Conservation (phyloP, 768 basidiomycete species). For the Boletales sp. region DNA sequence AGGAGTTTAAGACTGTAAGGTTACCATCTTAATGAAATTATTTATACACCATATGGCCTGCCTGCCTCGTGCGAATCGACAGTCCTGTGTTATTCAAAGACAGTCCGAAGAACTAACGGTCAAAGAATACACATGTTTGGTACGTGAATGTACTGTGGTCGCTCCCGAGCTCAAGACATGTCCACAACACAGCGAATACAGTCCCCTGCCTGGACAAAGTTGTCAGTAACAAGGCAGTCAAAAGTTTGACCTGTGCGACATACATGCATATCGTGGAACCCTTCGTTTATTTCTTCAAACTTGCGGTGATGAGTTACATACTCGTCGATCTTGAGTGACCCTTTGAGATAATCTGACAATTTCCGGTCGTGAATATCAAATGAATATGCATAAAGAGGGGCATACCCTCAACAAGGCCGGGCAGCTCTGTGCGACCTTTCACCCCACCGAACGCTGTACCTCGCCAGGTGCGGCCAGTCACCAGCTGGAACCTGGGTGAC, state of each 20-base stretch:
- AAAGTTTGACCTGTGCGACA: conserved; percentile 31
- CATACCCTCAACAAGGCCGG: conserved; percentile 86
- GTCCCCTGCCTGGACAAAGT: conserved; percentile 50
- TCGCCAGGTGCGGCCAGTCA: conserved; percentile 92
- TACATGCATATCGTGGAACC: conserved; percentile 97
- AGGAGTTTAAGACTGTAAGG: conserved; percentile 7
- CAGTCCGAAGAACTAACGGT: not conserved
- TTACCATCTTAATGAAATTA: not conserved
- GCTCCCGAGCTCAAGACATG: conserved; percentile 51
- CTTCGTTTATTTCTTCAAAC: conserved; percentile 75
- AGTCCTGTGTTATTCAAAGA: not conserved
- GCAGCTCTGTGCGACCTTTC: conserved; percentile 94
- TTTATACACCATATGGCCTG: conserved; percentile 9
- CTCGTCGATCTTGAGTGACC: conserved; percentile 88
- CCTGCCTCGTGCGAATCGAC: not conserved
- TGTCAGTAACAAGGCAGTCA: conserved; percentile 1
- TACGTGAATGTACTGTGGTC: not conserved
- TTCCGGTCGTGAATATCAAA: not conserved
- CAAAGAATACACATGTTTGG: conserved; percentile 4
- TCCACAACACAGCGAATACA: conserved; percentile 96
- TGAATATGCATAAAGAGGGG: not conserved
- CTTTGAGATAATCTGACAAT: conserved; percentile 69
- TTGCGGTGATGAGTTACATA: conserved; percentile 88
- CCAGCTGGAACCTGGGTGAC: conserved; percentile 49
- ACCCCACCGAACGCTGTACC: conserved; percentile 97